Base-by-base conservation (phyloP, 768 basidiomycete species). In the Boletellus emodensis region DNA sequence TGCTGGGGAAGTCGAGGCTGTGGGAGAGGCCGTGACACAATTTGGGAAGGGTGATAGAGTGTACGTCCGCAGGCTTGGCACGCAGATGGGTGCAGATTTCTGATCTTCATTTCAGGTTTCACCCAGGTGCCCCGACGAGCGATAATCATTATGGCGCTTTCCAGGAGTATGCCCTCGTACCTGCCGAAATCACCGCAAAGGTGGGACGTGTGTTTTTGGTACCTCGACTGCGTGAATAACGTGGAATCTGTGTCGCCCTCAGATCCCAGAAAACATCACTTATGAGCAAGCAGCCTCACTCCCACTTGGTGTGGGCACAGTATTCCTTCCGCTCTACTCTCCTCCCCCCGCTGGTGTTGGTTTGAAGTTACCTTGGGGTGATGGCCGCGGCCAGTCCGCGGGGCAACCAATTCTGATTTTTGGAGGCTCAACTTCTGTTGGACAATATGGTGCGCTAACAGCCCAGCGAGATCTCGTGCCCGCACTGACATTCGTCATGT, bases 241-340 rank as follows among this genome's bases (percentile, higher is more conserved):
- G 6, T 7, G 9, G 60, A 30, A 12, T 18, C 24, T 60, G 56
- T 72, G 15, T 14, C 6, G 57, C 28, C 24, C 18, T 32, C 20
- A 71, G 68, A 62, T 78, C 17, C 73, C 73, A 4, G 15, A 56
- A 15, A 65, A 63, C 14, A 41, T 72, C 15, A 61, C 70, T 1
- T 68, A 71, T 46, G 72, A 74, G 18, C 52, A 71, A 48, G 77
- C 70, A 7, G 62, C 75, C 1, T 66, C 75, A 2, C 51, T 78
- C 1, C 70, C 71, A 0, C 38, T 68, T 17, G 66, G 57, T 9
- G 38, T 73, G 8, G 51, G 56, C 2, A 69, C 72, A 3, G 66
- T 70, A 1, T 62, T 60, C 30, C 43, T 66, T 3, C 68, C 64
- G 4, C 61, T 76, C 13, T 75, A 65, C 53, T 58, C 61, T 14